phyloP scores from a whole-genome alignment of 768 basidiomycete genomes.

The Kwoniella dejecticola region DNA sequence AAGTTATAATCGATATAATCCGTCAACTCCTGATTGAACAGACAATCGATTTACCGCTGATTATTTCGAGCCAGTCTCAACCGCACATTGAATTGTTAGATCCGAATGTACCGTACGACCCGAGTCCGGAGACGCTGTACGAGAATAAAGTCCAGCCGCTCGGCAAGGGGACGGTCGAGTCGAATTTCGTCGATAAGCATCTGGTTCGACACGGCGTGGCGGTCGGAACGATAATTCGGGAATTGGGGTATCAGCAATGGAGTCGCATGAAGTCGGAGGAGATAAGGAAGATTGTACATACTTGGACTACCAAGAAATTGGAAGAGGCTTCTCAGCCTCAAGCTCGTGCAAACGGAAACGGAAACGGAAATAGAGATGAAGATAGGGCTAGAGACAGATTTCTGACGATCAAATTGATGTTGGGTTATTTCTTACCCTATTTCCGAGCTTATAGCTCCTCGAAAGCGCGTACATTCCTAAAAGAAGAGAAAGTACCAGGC shows the following conservation, averaged over 20 bases:
- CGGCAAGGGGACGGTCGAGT: not conserved
- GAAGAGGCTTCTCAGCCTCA: not conserved
- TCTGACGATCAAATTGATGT: not conserved
- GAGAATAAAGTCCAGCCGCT: not conserved
- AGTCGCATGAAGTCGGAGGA: not conserved
- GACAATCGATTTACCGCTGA: constrained; percentile 1
- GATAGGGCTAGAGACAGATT: not conserved
- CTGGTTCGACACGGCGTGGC: not conserved
- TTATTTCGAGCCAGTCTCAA: not conserved
- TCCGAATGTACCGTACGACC: constrained; percentile 3
- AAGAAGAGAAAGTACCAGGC: not conserved
- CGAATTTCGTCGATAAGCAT: not conserved
- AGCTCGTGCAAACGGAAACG: too few species aligned
- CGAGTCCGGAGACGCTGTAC: not conserved
- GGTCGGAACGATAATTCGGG: not conserved
- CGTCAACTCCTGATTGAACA: constrained; percentile 4
- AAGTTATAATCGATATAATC: not conserved
- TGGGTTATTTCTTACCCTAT: constrained; percentile 8
- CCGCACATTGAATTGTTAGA: constrained; percentile 1
- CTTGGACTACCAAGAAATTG: constrained; percentile 9
- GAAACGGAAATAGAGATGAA: too few species aligned
- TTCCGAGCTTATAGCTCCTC: not conserved
- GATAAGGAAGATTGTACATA: not conserved
- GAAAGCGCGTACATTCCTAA: not conserved
- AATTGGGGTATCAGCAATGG: not conserved